Evolutionary conservation across 2,329 filamentous ascomycete species (phyloP).

Genomic region (Colletotrichum paranaense): DNA sequence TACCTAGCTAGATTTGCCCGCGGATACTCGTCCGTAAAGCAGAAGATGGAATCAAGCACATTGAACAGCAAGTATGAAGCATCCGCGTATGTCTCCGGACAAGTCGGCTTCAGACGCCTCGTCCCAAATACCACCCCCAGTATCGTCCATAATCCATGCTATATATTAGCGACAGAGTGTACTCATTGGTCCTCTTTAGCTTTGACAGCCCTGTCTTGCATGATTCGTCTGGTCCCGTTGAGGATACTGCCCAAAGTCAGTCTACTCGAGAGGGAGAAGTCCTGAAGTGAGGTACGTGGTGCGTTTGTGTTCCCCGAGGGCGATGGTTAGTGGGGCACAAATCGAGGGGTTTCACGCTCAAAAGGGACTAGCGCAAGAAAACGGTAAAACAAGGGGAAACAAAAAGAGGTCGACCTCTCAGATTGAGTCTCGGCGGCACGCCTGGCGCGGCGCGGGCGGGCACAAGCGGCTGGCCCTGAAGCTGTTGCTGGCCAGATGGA

Average conservation of each 20-base stretch:
- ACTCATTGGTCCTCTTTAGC: not conserved
- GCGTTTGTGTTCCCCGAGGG: slow-evolving; percentile 1
- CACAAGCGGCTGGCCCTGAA: not conserved
- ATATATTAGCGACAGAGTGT: not conserved
- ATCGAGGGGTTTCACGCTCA: slow-evolving; percentile 33
- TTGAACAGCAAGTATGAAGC: not conserved
- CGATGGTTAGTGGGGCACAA: slow-evolving; percentile 31
- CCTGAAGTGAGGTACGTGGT: not conserved
- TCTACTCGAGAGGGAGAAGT: not conserved
- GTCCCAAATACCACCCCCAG: not conserved
- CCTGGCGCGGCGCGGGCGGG: not conserved
- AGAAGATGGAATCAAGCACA: not conserved
- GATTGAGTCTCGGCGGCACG: slow-evolving; percentile 30
- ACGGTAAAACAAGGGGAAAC: slow-evolving; percentile 34
- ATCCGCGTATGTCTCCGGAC: not conserved
- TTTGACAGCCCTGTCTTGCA: slow-evolving; percentile 2
- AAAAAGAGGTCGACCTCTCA: slow-evolving; percentile 18
- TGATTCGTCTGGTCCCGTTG: slow-evolving; percentile 9
- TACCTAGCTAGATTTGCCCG: no score
- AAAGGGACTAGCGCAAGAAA: slow-evolving; percentile 31
- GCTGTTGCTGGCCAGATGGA: not conserved
- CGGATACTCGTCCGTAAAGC: not conserved
- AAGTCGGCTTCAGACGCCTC: not conserved
- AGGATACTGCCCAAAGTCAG: slow-evolving; percentile 12
- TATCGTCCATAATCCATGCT: not conserved